phyloP scores from a whole-genome alignment of 2,329 filamentous ascomycete genomes.

The Fusarium vanettenii region DNA sequence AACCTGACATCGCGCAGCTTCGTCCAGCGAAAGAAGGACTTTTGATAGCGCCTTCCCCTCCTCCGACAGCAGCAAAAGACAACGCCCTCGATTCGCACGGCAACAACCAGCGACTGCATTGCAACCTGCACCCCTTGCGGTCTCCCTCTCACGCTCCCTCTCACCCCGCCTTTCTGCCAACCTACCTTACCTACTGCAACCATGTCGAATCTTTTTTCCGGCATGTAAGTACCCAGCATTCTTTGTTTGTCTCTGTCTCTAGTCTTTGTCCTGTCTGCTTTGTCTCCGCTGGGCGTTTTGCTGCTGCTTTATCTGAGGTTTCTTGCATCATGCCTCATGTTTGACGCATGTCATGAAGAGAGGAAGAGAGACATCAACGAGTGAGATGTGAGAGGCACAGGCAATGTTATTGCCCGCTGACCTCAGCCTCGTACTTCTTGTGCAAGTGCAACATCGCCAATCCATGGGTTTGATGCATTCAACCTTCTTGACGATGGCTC shows the following conservation, averaged over 20 bases:
- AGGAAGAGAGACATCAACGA: neutral
- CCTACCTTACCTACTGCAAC: constrained; percentile 32
- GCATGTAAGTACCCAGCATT: constrained; percentile 63
- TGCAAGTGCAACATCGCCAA: constrained; percentile 29
- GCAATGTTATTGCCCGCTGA: neutral
- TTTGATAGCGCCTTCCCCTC: neutral
- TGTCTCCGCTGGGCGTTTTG: neutral
- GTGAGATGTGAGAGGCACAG: neutral
- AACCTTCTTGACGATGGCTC: neutral
- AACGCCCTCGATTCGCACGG: constrained; percentile 1
- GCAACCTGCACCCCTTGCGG: constrained; percentile 18
- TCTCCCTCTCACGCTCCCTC: constrained; percentile 35
- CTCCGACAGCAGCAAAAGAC: neutral
- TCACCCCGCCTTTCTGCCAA: constrained; percentile 36
- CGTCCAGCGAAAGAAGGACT: constrained; percentile 2
- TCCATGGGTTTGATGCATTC: constrained; percentile 12
- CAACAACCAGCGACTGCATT: constrained; percentile 7
- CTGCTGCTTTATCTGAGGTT: neutral
- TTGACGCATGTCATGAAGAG: neutral
- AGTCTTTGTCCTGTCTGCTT: neutral
- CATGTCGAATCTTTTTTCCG: constrained; percentile 72
- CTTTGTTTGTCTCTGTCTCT: constrained; percentile 11
- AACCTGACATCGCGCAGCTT: constrained; percentile 27
- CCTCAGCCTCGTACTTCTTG: constrained; percentile 2
- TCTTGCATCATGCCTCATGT: neutral